Base-by-base conservation (phyloP, 306 rosid genomes). In the Styphnolobium japonicum region DNA sequence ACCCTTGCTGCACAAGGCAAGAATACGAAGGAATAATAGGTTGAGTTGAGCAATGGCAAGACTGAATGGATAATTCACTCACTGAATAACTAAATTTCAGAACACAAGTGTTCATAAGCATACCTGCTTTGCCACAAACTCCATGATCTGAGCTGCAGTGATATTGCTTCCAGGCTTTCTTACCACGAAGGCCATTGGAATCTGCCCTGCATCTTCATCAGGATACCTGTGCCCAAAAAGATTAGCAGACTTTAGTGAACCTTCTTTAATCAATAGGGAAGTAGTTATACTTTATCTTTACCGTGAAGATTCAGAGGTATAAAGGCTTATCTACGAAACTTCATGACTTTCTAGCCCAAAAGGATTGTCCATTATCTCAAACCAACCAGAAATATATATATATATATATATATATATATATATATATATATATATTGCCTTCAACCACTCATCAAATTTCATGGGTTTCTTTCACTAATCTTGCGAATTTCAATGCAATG, bases 131-230 rank as follows among this genome's bases (percentile, higher is more conserved):
- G 97, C 93, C 39, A 95, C 88, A 76, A 86, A 87, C 69, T 90
- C 92, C 40, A 81, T 90, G 49, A 93, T 77, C 81, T 81, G 81
- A 80, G 86, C 84, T 25, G 86, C 97, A 7, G 69, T 83, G 73
- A 95, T 77, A 55, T 82, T 86, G 84, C 91, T 91, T 81, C 90
- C 92, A 0, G 92, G 92, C 66, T 85, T 90, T 87, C 98, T 90
- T 18, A 95, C 99, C 49, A 93, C 87, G 80, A 85, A 95, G 22
- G 99, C 98, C 97, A 92, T 82, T 18, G 97, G 99, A 85, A 95
- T 89, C 72, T 95, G 83, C 14, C 98, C 99, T 8, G 94, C 92
- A 2, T 84, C 97, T 87, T 95, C 94, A 40, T 95, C 91, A 4
- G 98, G 98, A 65, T 88, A 92, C 85, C 98, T 95, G 89, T 34